Base-by-base conservation (phyloP, 192 early-diverging fungal genomes). In the Coemansia sp. region DNA sequence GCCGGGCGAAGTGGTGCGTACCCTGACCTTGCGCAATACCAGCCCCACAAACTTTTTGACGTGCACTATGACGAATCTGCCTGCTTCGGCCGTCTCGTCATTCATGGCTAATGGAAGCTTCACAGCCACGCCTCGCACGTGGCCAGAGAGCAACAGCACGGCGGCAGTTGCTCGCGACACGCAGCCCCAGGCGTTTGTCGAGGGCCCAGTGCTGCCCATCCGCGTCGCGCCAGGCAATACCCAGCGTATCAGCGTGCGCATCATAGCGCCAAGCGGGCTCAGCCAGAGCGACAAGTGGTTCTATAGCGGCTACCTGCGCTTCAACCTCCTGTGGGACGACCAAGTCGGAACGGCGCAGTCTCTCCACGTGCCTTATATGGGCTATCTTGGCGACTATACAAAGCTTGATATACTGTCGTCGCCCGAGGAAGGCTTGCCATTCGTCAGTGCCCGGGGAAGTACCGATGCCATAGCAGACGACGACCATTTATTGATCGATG, bases 251-350 rank as follows among this genome's bases (percentile, higher is more conserved):
- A 34, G 50, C 10, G 78, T 85, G 55, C 71, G 72, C 44, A 80
- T 85, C 53, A 50, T 44, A 7, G 73, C 78, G 20, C 83, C 83
- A 1, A 69, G 65, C 13, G 79, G 72, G 5, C 69, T 85, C 34
- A 68, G 69, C 66, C 29, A 31, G 11, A 47, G 18, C 44, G 83
- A 80, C 46, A 67, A 52, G 31, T 85, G 83, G 83, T 58, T 80
- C 22, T 85, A 76, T 61, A 71, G 83, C 52, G 83, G 83, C 2
- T 85, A 77, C 47, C 27, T 85, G 57, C 74, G 69, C 2, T 79
- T 85, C 63, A 85, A 80, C 57, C 68, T 84, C 46, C 73, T 79
- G 27, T 84, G 81, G 81, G 81, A 79, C 55, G 81, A 79, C 71
- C 47, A 68, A 46, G 53, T 29, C 3, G 81, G 76, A n/a, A 85